phyloP scores from a whole-genome alignment of 345 rosid species.

The Gossypium bickii region DNA sequence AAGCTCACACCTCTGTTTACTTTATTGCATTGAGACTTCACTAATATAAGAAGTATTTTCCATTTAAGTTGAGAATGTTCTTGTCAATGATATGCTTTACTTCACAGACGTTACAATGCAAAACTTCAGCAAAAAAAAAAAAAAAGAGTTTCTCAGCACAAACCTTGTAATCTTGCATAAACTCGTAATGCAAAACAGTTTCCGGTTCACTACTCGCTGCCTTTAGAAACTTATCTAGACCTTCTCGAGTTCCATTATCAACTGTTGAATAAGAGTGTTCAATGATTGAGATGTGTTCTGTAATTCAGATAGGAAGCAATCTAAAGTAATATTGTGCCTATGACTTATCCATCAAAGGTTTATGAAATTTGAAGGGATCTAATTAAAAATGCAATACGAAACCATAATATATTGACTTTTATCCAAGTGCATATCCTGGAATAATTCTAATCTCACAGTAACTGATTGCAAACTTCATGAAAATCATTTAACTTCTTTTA shows the following conservation, averaged over 20 bases:
- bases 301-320: neutral
- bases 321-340: neutral
- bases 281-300: constrained; percentile 4
- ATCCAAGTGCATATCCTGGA: neutral
- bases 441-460: constrained; percentile 4
- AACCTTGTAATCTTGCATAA: constrained; percentile 99
- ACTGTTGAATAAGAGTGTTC: constrained; percentile 41
- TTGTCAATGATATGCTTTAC: neutral
- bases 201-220: constrained; percentile 91
- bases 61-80: neutral
- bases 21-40: neutral
- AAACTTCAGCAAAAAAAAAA: constrained; percentile 2
- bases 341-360: neutral
- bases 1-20: neutral
- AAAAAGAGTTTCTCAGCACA: constrained; percentile 12
- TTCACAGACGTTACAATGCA: neutral
- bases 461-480: neutral
- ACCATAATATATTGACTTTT: neutral
- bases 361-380: neutral
- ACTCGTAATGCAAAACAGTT: constrained; percentile 93
- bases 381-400: neutral
- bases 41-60: neutral
- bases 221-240: constrained; percentile 86
- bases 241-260: constrained; percentile 95
- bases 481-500: constrained; percentile 5